phyloP scores from a whole-genome alignment of 129 eudicot species.

The Saussurea involucrata region DNA sequence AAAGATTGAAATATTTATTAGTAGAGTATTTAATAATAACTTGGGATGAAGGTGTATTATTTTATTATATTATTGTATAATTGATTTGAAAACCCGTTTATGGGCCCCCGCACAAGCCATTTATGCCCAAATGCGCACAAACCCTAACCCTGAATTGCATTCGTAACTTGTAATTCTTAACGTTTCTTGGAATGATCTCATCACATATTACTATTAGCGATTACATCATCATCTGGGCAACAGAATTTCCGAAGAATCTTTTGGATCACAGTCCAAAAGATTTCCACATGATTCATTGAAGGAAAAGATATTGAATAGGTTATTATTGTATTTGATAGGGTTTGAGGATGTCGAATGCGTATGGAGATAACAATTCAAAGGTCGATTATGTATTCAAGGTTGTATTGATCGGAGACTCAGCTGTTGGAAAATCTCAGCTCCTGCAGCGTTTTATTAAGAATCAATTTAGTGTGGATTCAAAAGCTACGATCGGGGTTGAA shows the following conservation, averaged over 20 bases:
- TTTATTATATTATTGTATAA: neutral
- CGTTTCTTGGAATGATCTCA: neutral
- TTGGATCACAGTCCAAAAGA: constrained; percentile 15
- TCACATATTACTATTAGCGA: neutral
- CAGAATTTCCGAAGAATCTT: neutral
- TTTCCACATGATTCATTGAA: constrained; percentile 21
- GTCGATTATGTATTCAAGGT: constrained; percentile 59
- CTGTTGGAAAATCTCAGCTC: constrained; percentile 69
- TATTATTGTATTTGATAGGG: neutral
- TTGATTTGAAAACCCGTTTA: constrained; percentile 17
- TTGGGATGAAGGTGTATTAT: too few species aligned
- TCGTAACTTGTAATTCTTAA: neutral
- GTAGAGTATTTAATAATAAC: too few species aligned
- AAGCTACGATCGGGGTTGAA: constrained; percentile 67
- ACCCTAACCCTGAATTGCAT: constrained; percentile 24
- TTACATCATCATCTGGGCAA: neutral
- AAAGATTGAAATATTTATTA: too few species aligned
- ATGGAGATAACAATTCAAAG: constrained; percentile 38
- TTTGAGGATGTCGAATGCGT: constrained; percentile 28
- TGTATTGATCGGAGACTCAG: constrained; percentile 64
- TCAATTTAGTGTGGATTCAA: constrained; percentile 54
- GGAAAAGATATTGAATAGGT: neutral
- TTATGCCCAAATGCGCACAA: constrained; percentile 16
- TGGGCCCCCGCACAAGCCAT: constrained; percentile 40
- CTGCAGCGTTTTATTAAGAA: constrained; percentile 53